Conservation (phyloP, 169 alveolate genomes). For the Plasmodium sp. region DNA sequence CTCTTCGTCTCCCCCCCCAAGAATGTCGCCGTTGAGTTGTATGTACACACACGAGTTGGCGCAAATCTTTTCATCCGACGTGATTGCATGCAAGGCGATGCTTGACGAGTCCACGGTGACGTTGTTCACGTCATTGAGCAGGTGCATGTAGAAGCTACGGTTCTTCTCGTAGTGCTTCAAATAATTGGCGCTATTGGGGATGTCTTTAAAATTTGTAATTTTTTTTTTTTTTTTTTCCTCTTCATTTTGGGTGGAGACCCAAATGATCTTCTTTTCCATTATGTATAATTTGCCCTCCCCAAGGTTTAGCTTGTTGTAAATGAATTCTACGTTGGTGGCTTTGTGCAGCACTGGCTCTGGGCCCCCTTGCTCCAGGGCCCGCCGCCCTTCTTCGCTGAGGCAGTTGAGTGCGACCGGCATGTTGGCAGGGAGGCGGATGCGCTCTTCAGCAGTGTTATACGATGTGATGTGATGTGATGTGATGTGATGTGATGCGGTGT, state of each 20-base stretch:
- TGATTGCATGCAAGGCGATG: constrained; percentile 68
- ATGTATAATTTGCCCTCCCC: constrained; percentile 70
- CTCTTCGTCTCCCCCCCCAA: not conserved
- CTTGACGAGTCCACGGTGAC: constrained; percentile 39
- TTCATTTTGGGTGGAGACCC: constrained; percentile 37
- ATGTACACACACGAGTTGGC: constrained; percentile 29
- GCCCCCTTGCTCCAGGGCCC: constrained; percentile 15
- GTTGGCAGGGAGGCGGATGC: not conserved
- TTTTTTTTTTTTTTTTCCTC: constrained; percentile 12
- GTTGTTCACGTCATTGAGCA: constrained; percentile 38
- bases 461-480: not conserved
- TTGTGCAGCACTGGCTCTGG: constrained; percentile 25
- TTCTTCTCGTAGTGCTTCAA: constrained; percentile 66
- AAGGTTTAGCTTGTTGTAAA: constrained; percentile 28
- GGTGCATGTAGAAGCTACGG: constrained; percentile 26
- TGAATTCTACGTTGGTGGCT: constrained; percentile 29
- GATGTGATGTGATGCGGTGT: not conserved
- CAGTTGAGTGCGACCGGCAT: constrained; percentile 55
- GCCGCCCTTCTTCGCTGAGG: constrained; percentile 32
- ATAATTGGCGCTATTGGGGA: constrained; percentile 18
- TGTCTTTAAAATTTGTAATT: constrained; percentile 22
- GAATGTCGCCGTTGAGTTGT: constrained; percentile 21
- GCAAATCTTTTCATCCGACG: constrained; percentile 64
- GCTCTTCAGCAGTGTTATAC: not conserved
- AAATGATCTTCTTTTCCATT: constrained; percentile 23